A percentile compares a stretch with the other conserved stretches of the same genome.
Evolutionary conservation across 495 filamentous ascomycete genomes (phyloP).

Genomic region (Xylaria telfairii): DNA sequence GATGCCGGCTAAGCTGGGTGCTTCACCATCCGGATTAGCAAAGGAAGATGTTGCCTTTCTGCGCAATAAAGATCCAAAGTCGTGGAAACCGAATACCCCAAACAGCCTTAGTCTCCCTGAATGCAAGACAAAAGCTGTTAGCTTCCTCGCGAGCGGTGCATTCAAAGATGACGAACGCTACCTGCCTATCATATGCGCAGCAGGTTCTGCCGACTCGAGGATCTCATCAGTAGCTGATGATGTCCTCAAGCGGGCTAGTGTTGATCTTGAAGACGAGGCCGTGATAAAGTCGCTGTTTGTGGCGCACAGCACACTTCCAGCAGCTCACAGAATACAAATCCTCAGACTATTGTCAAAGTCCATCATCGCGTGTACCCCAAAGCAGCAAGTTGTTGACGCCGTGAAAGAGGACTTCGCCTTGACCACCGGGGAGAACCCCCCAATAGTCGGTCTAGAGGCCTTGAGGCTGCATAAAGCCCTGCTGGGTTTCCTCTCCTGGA

Average conservation of each 20-base stretch:
- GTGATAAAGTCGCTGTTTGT: constrained; percentile 69
- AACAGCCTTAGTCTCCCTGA: constrained; percentile 71
- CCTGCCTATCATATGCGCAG: constrained; percentile 81
- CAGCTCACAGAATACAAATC: constrained; percentile 76
- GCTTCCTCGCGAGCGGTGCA: constrained; percentile 80
- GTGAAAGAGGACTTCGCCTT: constrained; percentile 67
- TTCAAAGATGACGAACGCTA: constrained; percentile 82
- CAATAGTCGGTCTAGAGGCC: constrained; percentile 66
- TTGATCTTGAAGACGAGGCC: constrained; percentile 72
- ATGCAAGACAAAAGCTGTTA: constrained; percentile 69
- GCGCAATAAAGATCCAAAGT: constrained; percentile 67
- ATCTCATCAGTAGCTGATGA: constrained; percentile 84
- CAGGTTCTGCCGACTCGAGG: constrained; percentile 79
- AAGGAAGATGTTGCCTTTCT: constrained; percentile 77
- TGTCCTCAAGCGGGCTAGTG: constrained; percentile 74
- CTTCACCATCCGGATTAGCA: constrained; percentile 71
- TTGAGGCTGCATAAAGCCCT: constrained; percentile 79
- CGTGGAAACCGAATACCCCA: constrained; percentile 66
- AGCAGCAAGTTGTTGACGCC: constrained; percentile 66
- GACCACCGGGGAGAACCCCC: constrained; percentile 46
- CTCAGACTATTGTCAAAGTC: constrained; percentile 80
- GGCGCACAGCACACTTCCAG: constrained; percentile 73
- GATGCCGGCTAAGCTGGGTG: constrained; percentile 35
- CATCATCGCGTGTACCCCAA: constrained; percentile 65
- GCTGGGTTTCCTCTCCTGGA: constrained; percentile 89